Evolutionary conservation across 495 filamentous ascomycete species (phyloP).

Genomic region (Trichoderma reesei): DNA sequence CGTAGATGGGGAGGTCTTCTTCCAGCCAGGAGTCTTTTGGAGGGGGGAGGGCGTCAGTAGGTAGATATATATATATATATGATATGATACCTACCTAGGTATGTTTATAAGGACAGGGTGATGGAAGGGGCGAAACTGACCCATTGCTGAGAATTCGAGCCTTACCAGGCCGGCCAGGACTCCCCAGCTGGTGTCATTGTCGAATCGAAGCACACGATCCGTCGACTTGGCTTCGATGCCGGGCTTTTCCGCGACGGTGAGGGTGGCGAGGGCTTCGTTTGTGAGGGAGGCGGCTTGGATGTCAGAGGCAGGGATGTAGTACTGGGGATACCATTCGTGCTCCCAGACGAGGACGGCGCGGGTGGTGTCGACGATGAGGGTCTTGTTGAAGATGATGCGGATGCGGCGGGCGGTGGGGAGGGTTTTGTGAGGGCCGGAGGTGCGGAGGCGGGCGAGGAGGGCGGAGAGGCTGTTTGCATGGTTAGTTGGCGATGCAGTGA

Average conservation of each 20-base stretch:
- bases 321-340: conserved; percentile 21
- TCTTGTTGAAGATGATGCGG: conserved; percentile 21
- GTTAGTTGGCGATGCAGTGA: background rate
- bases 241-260: conserved; percentile 5
- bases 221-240: background rate
- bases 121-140: background rate
- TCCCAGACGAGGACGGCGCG: conserved; percentile 29
- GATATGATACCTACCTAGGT: too few relatives aligned
- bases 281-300: background rate
- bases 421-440: conserved; percentile 23
- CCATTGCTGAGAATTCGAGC: conserved; percentile 10
- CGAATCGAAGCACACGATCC: conserved; percentile 7
- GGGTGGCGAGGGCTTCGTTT: background rate
- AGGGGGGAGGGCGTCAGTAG: too few relatives aligned
- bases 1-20: conserved; percentile 42
- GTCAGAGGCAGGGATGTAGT: conserved; percentile 16
- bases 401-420: conserved; percentile 25
- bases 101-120: background rate
- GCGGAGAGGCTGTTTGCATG: conserved; percentile 13
- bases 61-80: too few relatives aligned
- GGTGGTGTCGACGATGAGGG: conserved; percentile 26
- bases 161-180: conserved; percentile 7
- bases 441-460: conserved; percentile 19
- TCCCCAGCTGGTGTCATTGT: background rate
- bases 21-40: conserved; percentile 24